These are phyloP conservation scores for Yamadazyma trypodendri DNA, from an alignment of 1,139 yeast genomes.

Conservation along the genomic window DNA sequence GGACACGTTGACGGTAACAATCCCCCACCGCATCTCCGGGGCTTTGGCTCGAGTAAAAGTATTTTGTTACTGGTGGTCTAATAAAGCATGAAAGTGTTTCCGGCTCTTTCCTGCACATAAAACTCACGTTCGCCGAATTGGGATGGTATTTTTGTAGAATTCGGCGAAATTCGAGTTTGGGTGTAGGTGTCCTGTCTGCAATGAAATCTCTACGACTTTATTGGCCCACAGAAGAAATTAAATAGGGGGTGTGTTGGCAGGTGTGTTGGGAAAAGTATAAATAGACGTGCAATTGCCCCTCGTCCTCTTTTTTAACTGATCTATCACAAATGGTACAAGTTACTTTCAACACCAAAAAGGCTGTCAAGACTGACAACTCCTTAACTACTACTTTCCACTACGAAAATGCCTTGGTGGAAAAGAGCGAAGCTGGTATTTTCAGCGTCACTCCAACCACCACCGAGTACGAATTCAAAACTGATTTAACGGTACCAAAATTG, in stretches of 20 bases:
- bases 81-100: too few relatives aligned
- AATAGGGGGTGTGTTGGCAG: background rate
- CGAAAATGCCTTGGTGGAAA: constrained; percentile 32
- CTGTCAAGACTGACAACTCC: constrained; percentile 56
- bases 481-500: constrained; percentile 77
- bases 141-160: background rate
- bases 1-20: too few relatives aligned
- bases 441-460: constrained; percentile 69
- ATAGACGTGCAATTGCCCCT: constrained; percentile 5
- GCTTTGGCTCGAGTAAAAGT: too few relatives aligned
- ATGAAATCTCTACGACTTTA: background rate
- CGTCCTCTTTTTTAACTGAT: constrained; percentile 3
- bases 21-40: too few relatives aligned
- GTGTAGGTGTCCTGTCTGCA: background rate
- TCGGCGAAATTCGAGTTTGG: background rate
- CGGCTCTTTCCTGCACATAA: background rate
- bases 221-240: background rate
- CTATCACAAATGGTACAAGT: constrained; percentile 22
- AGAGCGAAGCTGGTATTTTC: constrained; percentile 55
- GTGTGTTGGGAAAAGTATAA: constrained; percentile 10
- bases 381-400: constrained; percentile 66
- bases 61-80: too few relatives aligned
- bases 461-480: constrained; percentile 84
- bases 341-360: constrained; percentile 63
- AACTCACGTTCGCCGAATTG: too few relatives aligned